phyloP scores from a whole-genome alignment of 139 green algal genomes.

The Tetraselmis chui region DNA sequence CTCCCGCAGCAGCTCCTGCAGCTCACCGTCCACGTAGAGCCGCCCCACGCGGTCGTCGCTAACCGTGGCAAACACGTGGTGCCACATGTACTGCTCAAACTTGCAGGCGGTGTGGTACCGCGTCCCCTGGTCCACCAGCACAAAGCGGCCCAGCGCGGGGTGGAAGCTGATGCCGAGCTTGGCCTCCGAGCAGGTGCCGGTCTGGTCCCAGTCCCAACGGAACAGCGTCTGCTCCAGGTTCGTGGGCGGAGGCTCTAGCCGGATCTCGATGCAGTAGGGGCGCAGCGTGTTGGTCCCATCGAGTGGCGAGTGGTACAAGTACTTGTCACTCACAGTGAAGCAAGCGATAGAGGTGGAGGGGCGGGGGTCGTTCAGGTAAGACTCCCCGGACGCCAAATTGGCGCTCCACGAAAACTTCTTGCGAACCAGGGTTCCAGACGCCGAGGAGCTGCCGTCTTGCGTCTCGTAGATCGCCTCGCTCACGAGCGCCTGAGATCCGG shows the following conservation, averaged over 20 bases:
- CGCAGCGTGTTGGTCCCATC: slow-evolving; percentile 7
- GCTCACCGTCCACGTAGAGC: slow-evolving; percentile 21
- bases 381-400: neutral
- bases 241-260: neutral
- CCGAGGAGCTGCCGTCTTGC: neutral
- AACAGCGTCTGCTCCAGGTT: slow-evolving; percentile 13
- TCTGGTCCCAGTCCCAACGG: slow-evolving; percentile 15
- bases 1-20: slow-evolving; percentile 6
- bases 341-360: slow-evolving; percentile 3
- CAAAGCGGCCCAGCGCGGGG: neutral
- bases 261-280: slow-evolving; percentile 20
- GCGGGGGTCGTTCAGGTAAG: neutral
- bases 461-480: neutral
- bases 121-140: neutral
- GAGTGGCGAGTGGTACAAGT: neutral
- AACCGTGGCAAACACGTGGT: slow-evolving; percentile 15
- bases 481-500: neutral
- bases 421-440: neutral
- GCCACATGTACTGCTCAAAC: slow-evolving; percentile 26
- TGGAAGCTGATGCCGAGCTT: slow-evolving; percentile 21
- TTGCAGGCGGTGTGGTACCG: slow-evolving; percentile 10
- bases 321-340: slow-evolving; percentile 25
- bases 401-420: neutral
- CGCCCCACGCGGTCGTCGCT: slow-evolving; percentile 7
- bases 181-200: neutral